Evolutionary conservation across 1,284 basidiomycete genomes (phyloP).

Genomic region (Trametes polyzona): DNA sequence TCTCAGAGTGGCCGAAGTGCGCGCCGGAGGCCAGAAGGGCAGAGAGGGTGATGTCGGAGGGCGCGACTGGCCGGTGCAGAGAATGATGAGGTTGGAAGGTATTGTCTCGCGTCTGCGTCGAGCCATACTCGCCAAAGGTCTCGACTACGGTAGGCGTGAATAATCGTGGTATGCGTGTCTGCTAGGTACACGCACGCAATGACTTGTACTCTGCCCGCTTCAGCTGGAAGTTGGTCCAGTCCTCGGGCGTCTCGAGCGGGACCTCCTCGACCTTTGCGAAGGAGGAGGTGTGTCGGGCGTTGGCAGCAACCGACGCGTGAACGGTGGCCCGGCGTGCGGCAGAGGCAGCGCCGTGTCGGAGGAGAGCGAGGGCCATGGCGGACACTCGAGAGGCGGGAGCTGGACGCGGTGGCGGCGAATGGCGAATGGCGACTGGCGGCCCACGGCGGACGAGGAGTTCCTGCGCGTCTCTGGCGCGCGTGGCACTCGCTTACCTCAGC

Average conservation of each 20-base stretch:
- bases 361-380: slow-evolving; percentile 38
- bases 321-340: slow-evolving; percentile 29
- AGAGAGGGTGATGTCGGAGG: slow-evolving; percentile 78
- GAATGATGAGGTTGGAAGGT: slow-evolving; percentile 77
- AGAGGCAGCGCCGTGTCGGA: slow-evolving; percentile 49
- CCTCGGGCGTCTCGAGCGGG: slow-evolving; percentile 51
- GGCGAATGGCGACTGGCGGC: no score
- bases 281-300: slow-evolving; percentile 28
- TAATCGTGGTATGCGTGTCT: not conserved
- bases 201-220: slow-evolving; percentile 56
- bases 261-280: slow-evolving; percentile 38
- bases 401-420: slow-evolving; percentile 30
- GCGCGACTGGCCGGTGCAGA: slow-evolving; percentile 65
- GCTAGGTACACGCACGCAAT: slow-evolving; percentile 49
- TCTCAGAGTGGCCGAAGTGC: slow-evolving; percentile 88
- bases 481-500: slow-evolving; percentile 37
- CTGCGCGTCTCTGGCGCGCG: slow-evolving; percentile 25
- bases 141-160: slow-evolving; percentile 53
- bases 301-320: slow-evolving; percentile 7
- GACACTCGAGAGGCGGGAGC: no score
- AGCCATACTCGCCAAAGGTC: slow-evolving; percentile 73
- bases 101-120: slow-evolving; percentile 72
- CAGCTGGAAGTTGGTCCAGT: slow-evolving; percentile 68
- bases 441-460: no score
- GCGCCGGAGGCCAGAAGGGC: slow-evolving; percentile 93